These are phyloP conservation scores for Sungouiozyma intestinalis DNA, from an alignment of 805 yeast species.

Conservation along the genomic window DNA sequence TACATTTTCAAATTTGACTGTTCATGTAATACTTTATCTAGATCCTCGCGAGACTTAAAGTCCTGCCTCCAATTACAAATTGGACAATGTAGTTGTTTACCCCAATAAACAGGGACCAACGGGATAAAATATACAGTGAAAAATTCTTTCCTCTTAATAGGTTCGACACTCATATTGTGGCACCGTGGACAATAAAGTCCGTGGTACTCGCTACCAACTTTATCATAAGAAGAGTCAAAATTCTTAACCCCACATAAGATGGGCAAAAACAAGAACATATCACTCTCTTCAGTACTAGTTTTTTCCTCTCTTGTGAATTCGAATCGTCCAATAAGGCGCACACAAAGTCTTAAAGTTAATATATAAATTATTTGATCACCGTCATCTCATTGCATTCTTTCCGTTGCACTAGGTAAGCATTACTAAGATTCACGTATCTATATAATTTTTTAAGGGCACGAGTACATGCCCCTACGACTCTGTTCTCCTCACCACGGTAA, in stretches of 20 bases:
- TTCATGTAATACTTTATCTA: slow-evolving; percentile 21
- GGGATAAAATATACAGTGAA: slow-evolving; percentile 47
- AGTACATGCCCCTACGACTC: too few relatives aligned
- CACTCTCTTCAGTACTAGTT: too few relatives aligned
- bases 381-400: too few relatives aligned
- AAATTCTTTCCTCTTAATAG: slow-evolving; percentile 43
- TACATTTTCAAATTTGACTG: slow-evolving; percentile 5
- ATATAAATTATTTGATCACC: too few relatives aligned
- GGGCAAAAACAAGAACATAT: slow-evolving; percentile 22
- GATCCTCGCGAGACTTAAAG: slow-evolving; percentile 22
- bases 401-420: too few relatives aligned
- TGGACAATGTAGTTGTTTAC: slow-evolving; percentile 40
- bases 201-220: slow-evolving; percentile 15
- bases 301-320: too few relatives aligned
- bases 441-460: too few relatives aligned
- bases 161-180: slow-evolving; percentile 44
- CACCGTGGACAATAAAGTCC: slow-evolving; percentile 44
- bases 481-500: too few relatives aligned
- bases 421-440: too few relatives aligned
- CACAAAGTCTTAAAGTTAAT: too few relatives aligned
- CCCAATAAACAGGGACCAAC: slow-evolving; percentile 41
- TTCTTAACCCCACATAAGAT: slow-evolving; percentile 29
- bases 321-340: too few relatives aligned
- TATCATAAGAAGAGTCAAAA: slow-evolving; percentile 25
- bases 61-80: slow-evolving; percentile 42